Percentiles rank a stretch among this genome's conserved stretches.
Conservation (phyloP, 176 grass and related monocot genomes). For the Saccharum officinarum region DNA sequence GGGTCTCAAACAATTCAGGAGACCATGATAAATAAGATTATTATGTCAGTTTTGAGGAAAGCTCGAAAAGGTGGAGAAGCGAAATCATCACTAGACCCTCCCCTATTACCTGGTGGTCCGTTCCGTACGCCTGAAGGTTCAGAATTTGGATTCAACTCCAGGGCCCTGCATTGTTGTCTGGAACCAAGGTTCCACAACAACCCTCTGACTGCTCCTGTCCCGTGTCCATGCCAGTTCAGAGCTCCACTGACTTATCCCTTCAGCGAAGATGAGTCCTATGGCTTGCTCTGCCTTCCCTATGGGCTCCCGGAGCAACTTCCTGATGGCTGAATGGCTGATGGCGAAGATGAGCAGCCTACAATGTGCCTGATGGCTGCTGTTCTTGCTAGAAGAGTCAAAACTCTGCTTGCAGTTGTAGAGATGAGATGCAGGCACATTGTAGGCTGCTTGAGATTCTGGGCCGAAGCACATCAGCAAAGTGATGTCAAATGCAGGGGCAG, state of each 20-base stretch:
- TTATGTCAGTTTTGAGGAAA: too few relatives aligned
- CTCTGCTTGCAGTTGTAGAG: background rate
- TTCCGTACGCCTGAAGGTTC: background rate
- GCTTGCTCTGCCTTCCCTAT: background rate
- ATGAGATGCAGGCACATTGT: background rate
- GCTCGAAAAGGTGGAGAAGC: too few relatives aligned
- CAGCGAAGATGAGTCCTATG: background rate
- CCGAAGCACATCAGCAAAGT: background rate
- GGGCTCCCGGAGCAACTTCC: background rate
- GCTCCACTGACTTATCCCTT: background rate
- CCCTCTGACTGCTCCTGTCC: background rate
- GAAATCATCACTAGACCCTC: too few relatives aligned
- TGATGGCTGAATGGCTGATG: too few relatives aligned
- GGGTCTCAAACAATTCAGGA: too few relatives aligned
- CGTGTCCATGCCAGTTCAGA: background rate
- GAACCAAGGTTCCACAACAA: background rate
- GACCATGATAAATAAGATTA: too few relatives aligned
- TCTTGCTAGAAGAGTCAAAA: background rate
- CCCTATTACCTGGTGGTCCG: background rate
- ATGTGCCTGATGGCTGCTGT: background rate
- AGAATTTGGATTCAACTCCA: background rate
- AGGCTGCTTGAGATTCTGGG: background rate
- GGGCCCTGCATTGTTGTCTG: background rate
- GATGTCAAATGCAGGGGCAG: background rate
- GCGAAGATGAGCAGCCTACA: too few relatives aligned